A percentile compares a stretch with the other conserved stretches of the same genome.
These are phyloP conservation scores for Golubevia pallescens DNA, from an alignment of 1,284 basidiomycete genomes.

Conservation along the genomic window DNA sequence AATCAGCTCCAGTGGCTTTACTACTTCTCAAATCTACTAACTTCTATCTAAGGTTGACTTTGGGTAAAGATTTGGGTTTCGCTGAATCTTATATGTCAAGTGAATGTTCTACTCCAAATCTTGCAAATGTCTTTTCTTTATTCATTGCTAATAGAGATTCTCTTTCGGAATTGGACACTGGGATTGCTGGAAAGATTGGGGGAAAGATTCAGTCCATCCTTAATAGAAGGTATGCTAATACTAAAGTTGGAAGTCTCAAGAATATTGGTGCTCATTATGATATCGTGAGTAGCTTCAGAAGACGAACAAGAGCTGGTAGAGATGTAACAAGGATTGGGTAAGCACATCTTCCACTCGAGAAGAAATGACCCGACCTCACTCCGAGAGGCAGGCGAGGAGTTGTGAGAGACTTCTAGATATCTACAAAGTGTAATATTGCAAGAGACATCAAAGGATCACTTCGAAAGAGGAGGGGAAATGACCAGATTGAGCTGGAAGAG, in stretches of 20 bases:
- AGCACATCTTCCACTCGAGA: no score
- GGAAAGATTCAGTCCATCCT: slow-evolving; percentile 26
- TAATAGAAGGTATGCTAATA: slow-evolving; percentile 50
- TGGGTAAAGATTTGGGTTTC: slow-evolving; percentile 49
- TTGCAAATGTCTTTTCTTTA: slow-evolving; percentile 38
- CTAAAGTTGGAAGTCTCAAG: slow-evolving; percentile 36
- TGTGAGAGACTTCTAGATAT: no score
- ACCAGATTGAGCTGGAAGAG: no score
- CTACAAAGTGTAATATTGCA: no score
- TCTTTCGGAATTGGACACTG: slow-evolving; percentile 31
- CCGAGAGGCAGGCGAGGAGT: no score
- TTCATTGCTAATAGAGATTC: slow-evolving; percentile 45
- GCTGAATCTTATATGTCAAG: slow-evolving; percentile 50
- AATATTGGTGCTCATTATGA: slow-evolving; percentile 57
- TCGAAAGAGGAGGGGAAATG: no score
- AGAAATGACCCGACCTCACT: no score
- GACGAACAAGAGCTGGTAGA: no score
- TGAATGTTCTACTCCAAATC: slow-evolving; percentile 42
- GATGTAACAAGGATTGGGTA: no score
- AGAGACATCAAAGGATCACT: no score
- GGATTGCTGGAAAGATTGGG: slow-evolving; percentile 24
- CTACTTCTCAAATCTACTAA: slow-evolving; percentile 30
- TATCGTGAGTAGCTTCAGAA: slow-evolving; percentile 23
- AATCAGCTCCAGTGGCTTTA: slow-evolving; percentile 9
- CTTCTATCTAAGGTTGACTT: slow-evolving; percentile 49